These are phyloP conservation scores for Barnettozyma botsteinii DNA, from an alignment of 805 yeast species.

Conservation along the genomic window DNA sequence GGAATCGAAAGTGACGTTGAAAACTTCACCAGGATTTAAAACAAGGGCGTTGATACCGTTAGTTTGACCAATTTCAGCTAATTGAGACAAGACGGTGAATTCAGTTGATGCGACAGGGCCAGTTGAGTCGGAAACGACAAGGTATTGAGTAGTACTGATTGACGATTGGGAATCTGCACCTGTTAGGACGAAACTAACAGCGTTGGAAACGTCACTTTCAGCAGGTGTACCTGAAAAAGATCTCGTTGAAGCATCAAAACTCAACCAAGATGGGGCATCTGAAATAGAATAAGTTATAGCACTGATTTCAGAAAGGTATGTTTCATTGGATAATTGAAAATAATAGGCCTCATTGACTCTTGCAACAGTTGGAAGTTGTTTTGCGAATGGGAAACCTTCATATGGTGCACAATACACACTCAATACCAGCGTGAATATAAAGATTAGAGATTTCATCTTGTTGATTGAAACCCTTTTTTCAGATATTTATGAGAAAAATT, in stretches of 20 bases:
- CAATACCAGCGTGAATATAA: not conserved
- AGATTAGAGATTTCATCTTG: constrained; percentile 1
- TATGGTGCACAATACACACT: constrained; percentile 39
- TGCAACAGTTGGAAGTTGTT: constrained; percentile 87
- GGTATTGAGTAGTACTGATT: constrained; percentile 43
- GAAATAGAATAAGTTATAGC: constrained; percentile 49
- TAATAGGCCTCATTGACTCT: constrained; percentile 54
- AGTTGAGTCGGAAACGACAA: constrained; percentile 53
- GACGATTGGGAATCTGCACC: constrained; percentile 60
- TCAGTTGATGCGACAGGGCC: constrained; percentile 45
- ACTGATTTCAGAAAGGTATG: constrained; percentile 47
- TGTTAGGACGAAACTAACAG: constrained; percentile 44
- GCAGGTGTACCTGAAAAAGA: constrained; percentile 67
- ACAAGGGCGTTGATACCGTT: constrained; percentile 74
- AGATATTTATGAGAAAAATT: too few species aligned
- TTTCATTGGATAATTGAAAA: constrained; percentile 65
- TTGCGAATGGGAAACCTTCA: constrained; percentile 69
- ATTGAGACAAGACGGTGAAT: constrained; percentile 43
- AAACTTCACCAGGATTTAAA: constrained; percentile 60
- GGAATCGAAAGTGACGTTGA: constrained; percentile 57
- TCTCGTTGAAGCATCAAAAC: constrained; percentile 56
- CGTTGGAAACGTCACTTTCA: constrained; percentile 36
- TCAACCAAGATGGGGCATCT: constrained; percentile 72
- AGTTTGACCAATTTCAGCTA: constrained; percentile 63
- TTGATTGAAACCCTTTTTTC: not conserved